Percentiles rank a stretch among this genome's conserved stretches.
These are phyloP conservation scores for Bipolaris bicolor DNA, from an alignment of 2,329 filamentous ascomycete genomes.

Conservation along the genomic window DNA sequence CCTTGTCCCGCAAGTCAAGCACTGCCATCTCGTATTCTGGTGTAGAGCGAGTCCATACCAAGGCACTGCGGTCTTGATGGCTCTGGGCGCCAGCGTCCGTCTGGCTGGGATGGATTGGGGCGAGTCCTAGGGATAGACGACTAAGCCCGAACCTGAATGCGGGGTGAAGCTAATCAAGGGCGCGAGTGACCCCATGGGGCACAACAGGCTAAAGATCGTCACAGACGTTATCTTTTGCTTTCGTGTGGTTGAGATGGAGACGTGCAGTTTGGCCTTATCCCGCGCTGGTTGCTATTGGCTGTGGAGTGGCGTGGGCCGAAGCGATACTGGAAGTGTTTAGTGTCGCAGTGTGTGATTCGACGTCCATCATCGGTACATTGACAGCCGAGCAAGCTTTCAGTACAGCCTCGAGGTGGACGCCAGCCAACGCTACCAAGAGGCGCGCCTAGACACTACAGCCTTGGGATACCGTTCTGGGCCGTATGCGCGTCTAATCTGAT, in stretches of 20 bases:
- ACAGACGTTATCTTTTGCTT: not conserved
- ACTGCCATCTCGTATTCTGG: not conserved
- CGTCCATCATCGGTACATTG: not conserved
- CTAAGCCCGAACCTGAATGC: constrained; percentile 9
- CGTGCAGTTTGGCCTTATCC: not conserved
- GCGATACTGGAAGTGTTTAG: not conserved
- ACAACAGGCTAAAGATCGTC: constrained; percentile 14
- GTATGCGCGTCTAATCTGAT: not conserved
- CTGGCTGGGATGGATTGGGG: not conserved
- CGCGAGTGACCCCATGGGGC: constrained; percentile 8
- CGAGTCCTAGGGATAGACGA: not conserved
- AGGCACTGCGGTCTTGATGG: constrained; percentile 4
- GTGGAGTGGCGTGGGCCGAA: not conserved
- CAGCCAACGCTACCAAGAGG: not conserved
- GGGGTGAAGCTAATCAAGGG: not conserved
- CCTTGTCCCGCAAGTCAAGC: constrained; percentile 14
- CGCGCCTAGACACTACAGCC: constrained; percentile 1
- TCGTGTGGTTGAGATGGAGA: not conserved
- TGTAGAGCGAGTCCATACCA: constrained; percentile 1
- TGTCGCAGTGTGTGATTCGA: not conserved
- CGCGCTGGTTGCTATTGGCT: not conserved
- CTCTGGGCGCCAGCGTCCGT: not conserved
- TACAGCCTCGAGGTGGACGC: not conserved
- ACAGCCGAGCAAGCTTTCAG: constrained; percentile 4
- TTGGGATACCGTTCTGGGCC: not conserved